Base-by-base conservation (phyloP, 2,329 filamentous ascomycete genomes). In the Ceratocystis huliohia region DNA sequence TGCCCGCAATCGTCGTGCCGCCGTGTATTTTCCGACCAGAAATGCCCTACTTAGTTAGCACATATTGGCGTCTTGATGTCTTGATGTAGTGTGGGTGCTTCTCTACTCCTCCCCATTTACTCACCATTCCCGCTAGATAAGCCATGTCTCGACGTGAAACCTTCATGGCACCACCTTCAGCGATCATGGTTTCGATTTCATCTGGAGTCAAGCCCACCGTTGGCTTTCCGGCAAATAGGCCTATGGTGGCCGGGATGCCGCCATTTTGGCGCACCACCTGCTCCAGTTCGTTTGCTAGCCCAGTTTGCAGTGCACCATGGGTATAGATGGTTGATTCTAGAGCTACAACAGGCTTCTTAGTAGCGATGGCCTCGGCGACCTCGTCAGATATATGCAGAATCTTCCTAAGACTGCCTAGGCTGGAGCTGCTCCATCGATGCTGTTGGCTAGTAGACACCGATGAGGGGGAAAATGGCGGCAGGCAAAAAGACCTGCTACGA, bases 301-400 rank as follows among this genome's bases (percentile, higher is more conserved):
- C 80, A 44, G 85, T 83, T n/a, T 90, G 89, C 15, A 99, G 80
- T 25, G 88, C 86, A 50, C 91, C 92, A 76, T 99, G 94, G 1
- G 94, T 99, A 76, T 99, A 97, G 71, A 99, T 97, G 3, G 94
- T 96, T 1, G 90, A 91, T 76, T 99, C 94, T 3, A 99, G 81
- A 17, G 93, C 94, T 10, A 99, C 92, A 3, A 99, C 87, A 0
- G 94, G 93, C 72, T 85, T 86, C 66, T 86, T 85, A 13, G 84
- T 82, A 53, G 84, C 80, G 61, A 96, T 75, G 48, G 92, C 93
- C 73, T 91, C 85, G 64, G 81, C 79, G 13, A 99, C 87, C 75
- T 97, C 93, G 63, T 93, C 87, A 0, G 90, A 92, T 53, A 96
- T 80, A 65, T 80, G 82, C 66, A 95, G 81, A 68, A 91, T 70